phyloP scores from a whole-genome alignment of 75 land plant species.

The Sequoiadendron giganteum region DNA sequence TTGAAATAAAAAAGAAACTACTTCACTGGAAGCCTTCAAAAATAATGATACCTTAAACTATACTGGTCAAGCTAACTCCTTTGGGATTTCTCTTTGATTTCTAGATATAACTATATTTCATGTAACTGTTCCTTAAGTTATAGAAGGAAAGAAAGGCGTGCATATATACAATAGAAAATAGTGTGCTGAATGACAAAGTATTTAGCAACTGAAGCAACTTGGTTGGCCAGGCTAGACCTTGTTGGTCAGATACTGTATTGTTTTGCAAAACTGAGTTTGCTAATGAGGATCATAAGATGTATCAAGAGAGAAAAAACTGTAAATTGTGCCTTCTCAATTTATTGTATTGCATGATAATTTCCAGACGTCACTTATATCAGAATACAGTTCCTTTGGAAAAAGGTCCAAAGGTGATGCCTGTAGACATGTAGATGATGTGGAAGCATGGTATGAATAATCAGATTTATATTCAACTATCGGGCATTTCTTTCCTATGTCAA shows the following conservation, averaged over 20 bases:
- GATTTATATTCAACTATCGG: background rate
- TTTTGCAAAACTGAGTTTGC: background rate
- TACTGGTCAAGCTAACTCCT: background rate
- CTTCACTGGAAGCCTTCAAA: background rate
- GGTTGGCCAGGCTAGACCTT: background rate
- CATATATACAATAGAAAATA: background rate
- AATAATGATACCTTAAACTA: background rate
- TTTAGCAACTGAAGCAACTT: background rate
- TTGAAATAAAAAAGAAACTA: background rate
- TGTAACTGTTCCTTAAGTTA: background rate
- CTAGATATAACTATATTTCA: background rate
- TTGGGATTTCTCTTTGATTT: background rate
- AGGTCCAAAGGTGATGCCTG: background rate
- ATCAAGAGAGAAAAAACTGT: background rate
- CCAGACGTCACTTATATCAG: background rate
- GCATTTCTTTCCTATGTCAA: background rate
- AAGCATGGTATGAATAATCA: background rate
- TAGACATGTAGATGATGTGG: background rate
- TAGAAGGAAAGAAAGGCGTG: background rate
- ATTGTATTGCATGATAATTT: background rate
- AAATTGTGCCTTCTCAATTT: background rate
- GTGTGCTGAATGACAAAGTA: background rate
- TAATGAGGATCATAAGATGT: background rate
- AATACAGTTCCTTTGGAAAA: background rate
- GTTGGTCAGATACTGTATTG: background rate